Base-by-base conservation (phyloP, 192 early-diverging fungal genomes). In the Backusella morwellensis region DNA sequence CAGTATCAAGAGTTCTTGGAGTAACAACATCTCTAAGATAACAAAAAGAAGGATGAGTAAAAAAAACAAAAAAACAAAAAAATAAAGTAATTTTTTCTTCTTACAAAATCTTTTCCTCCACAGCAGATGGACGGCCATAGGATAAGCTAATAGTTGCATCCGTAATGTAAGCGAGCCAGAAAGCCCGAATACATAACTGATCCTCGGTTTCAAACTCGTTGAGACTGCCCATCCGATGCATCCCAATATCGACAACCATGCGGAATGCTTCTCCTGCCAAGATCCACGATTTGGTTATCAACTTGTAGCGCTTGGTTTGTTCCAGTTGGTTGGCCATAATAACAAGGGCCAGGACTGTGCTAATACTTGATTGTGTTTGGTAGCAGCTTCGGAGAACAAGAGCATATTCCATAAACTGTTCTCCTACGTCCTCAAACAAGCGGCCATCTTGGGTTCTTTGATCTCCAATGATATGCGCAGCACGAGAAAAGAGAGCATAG, bases 221-320 rank as follows among this genome's bases (percentile, higher is more conserved):
- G 12, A 32, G 44, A 35, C 15, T 17, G 36, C 32, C 15, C 36
- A 38, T 23, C 1, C 92, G 85, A 70, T 94, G 91, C 68, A 94
- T 85, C 15, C 93, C 93, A 76, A 93, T 68, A 71, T 93, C 93
- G 77, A 92, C 90, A 12, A 90, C 91, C 83, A 92, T 90, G 34
- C 90, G 77, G 8, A 88, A 88, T n/a, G 91, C 93, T 85, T 89
- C 85, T 4, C 93, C 92, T 17, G 86, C 79, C 72, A 88, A 86
- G 41, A 91, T 87, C 93, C 93, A 94, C 74, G 84, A 54, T 15
- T n/a, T 15, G 85, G 89, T 63, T 85, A 83, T 44, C 66, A 86
- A 81, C 85, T 88, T 26, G 4, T 56, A 23, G 4, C 35, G 36
- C 17, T 75, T 77, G 3, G 83, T 85, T 15, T 88, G 89, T 77